A percentile compares a stretch with the other conserved stretches of the same genome.
These are phyloP conservation scores for Amphirosellinia nigrospora DNA, from an alignment of 495 filamentous ascomycete species.

Conservation along the genomic window DNA sequence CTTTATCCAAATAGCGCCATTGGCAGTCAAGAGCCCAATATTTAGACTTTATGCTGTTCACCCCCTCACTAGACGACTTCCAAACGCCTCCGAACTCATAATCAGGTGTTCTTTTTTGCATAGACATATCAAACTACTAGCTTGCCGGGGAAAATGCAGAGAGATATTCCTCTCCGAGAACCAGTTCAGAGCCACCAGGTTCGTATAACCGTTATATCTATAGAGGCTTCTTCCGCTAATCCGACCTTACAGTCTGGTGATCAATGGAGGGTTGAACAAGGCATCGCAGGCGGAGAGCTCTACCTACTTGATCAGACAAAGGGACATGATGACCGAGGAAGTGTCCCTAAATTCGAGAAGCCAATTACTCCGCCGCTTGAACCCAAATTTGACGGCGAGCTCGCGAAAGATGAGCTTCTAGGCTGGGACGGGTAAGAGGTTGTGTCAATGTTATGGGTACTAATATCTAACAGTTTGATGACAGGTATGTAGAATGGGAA, in stretches of 20 bases:
- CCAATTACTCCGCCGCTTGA: not conserved
- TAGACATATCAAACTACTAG: not conserved
- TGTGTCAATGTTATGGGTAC: not conserved
- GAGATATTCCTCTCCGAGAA: slow-evolving; percentile 31
- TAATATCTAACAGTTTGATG: not conserved
- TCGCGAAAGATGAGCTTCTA: slow-evolving; percentile 27
- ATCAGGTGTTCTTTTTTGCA: not conserved
- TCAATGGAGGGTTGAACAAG: slow-evolving; percentile 63
- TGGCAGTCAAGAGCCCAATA: not conserved
- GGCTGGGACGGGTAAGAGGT: slow-evolving; percentile 39
- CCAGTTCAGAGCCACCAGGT: slow-evolving; percentile 29
- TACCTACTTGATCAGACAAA: slow-evolving; percentile 56
- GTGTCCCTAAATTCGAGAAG: slow-evolving; percentile 33
- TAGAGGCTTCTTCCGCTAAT: slow-evolving; percentile 17
- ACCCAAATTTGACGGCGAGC: slow-evolving; percentile 25
- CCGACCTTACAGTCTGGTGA: slow-evolving; percentile 45
- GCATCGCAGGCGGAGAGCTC: slow-evolving; percentile 51
- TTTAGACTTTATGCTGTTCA: slow-evolving; percentile 4
- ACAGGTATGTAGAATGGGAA: slow-evolving; percentile 71
- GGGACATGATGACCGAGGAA: slow-evolving; percentile 34
- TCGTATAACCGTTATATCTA: not conserved
- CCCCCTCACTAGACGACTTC: not conserved
- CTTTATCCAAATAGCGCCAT: not conserved
- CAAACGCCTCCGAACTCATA: not conserved
- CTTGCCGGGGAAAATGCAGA: slow-evolving; percentile 27